Conservation (phyloP, 2,329 filamentous ascomycete species). For the Colletotrichum melonis region DNA sequence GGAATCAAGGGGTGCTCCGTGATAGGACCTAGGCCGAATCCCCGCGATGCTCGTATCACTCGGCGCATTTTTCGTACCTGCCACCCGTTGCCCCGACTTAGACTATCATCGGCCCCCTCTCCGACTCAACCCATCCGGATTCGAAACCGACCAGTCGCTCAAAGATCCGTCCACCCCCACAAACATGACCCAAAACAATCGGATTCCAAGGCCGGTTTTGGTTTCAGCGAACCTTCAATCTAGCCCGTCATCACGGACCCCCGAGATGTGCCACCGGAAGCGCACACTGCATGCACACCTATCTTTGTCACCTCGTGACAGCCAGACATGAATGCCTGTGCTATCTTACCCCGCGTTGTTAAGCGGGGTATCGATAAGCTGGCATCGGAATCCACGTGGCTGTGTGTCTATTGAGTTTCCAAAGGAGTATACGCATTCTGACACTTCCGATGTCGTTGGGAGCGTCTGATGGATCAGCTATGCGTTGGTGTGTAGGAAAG, state of each 20-base stretch:
- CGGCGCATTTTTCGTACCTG: too few relatives aligned
- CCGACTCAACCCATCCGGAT: slow-evolving; percentile 17
- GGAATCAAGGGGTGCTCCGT: neutral
- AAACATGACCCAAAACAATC: slow-evolving; percentile 7
- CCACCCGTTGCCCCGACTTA: too few relatives aligned
- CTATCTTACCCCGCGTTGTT: slow-evolving; percentile 22
- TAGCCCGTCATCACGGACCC: neutral
- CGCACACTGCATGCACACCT: slow-evolving; percentile 14
- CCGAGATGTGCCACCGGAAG: neutral
- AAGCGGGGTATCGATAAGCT: slow-evolving; percentile 33
- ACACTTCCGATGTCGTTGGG: neutral
- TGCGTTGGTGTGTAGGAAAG: neutral
- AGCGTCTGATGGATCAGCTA: neutral
- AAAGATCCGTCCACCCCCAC: neutral
- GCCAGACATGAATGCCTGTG: neutral
- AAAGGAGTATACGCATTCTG: slow-evolving; percentile 10
- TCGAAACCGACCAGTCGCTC: slow-evolving; percentile 15
- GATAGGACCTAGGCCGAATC: neutral
- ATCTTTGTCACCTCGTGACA: slow-evolving; percentile 20
- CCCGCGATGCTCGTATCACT: neutral
- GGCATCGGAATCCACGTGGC: neutral
- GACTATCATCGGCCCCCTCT: slow-evolving; percentile 7
- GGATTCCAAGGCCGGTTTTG: slow-evolving; percentile 10
- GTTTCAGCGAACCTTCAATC: slow-evolving; percentile 2
- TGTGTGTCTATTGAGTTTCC: slow-evolving; percentile 15